Percentiles rank a stretch among this genome's conserved stretches.
Evolutionary conservation across 2,329 filamentous ascomycete genomes (phyloP).

Genomic region (Epichloe baconii): DNA sequence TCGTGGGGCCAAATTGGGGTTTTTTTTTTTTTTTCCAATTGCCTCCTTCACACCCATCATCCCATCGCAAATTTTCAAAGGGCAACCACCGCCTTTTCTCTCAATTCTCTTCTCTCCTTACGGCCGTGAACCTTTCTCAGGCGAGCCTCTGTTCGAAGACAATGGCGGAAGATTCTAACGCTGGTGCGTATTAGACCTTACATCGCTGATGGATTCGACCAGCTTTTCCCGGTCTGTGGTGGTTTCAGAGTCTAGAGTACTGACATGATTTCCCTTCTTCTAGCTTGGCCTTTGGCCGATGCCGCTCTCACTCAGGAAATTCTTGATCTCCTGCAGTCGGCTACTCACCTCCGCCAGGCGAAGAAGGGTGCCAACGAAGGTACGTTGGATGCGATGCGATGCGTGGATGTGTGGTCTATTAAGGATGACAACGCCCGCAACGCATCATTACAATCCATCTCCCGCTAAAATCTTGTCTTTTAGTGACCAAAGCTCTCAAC

Average conservation of each 20-base stretch:
- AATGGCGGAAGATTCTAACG: constrained; percentile 16
- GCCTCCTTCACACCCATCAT: neutral
- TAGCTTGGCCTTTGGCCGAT: constrained; percentile 62
- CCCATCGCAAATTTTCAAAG: constrained; percentile 5
- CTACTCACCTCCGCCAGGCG: constrained; percentile 54
- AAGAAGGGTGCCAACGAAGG: constrained; percentile 82
- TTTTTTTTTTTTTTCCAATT: constrained; percentile 4
- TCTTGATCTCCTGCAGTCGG: constrained; percentile 66
- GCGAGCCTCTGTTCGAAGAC: constrained; percentile 15
- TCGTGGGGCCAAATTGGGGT: neutral
- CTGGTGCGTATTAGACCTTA: constrained; percentile 8
- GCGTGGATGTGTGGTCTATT: neutral
- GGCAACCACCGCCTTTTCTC: neutral
- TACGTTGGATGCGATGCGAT: constrained; percentile 12
- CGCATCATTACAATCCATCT: neutral
- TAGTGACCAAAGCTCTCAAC: constrained; percentile 71
- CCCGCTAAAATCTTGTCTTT: constrained; percentile 7
- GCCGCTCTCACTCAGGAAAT: constrained; percentile 66
- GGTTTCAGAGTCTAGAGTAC: neutral
- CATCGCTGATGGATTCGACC: neutral
- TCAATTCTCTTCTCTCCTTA: constrained; percentile 4
- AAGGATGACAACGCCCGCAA: no score
- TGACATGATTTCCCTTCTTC: constrained; percentile 1
- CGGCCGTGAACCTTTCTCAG: constrained; percentile 45
- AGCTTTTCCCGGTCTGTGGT: neutral